Percentiles rank a stretch among this genome's conserved stretches.
phyloP scores from a whole-genome alignment of 192 early-diverging fungal genomes.

The Rhizoclosmatium sp. region DNA sequence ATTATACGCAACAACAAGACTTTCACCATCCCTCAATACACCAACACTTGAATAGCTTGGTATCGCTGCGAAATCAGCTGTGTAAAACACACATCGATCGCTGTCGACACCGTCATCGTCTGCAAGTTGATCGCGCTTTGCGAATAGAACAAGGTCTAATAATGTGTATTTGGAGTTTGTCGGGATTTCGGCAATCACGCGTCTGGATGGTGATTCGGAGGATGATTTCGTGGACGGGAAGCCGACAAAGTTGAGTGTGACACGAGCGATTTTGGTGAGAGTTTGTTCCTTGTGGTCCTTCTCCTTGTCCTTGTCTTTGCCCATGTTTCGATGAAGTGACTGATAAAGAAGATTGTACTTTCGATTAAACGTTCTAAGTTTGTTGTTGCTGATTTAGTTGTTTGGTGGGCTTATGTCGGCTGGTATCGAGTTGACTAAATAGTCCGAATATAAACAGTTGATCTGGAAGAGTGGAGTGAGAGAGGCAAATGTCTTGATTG shows the following conservation, averaged over 20 bases:
- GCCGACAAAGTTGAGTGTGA: constrained; percentile 46
- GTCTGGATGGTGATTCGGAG: constrained; percentile 34
- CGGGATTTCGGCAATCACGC: constrained; percentile 42
- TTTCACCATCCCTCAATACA: constrained; percentile 41
- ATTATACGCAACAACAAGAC: constrained; percentile 38
- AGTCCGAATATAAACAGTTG: too few species aligned
- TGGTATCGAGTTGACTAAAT: too few species aligned
- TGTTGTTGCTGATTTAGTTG: too few species aligned
- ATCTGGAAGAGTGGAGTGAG: too few species aligned
- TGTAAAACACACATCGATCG: constrained; percentile 27
- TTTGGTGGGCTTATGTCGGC: too few species aligned
- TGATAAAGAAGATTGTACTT: too few species aligned
- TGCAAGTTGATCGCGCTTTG: constrained; percentile 37
- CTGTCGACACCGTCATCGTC: constrained; percentile 35
- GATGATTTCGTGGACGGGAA: constrained; percentile 31
- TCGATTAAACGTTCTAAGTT: too few species aligned
- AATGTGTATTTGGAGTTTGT: constrained; percentile 36
- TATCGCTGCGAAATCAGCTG: constrained; percentile 39
- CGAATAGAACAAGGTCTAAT: constrained; percentile 35
- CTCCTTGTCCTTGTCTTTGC: constrained; percentile 21
- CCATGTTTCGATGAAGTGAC: neutral
- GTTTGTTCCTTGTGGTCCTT: constrained; percentile 9
- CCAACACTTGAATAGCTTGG: constrained; percentile 36
- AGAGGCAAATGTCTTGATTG: too few species aligned
- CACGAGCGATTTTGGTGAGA: constrained; percentile 16